phyloP scores from a whole-genome alignment of 495 filamentous ascomycete species.

The Daldinia decipiens region DNA sequence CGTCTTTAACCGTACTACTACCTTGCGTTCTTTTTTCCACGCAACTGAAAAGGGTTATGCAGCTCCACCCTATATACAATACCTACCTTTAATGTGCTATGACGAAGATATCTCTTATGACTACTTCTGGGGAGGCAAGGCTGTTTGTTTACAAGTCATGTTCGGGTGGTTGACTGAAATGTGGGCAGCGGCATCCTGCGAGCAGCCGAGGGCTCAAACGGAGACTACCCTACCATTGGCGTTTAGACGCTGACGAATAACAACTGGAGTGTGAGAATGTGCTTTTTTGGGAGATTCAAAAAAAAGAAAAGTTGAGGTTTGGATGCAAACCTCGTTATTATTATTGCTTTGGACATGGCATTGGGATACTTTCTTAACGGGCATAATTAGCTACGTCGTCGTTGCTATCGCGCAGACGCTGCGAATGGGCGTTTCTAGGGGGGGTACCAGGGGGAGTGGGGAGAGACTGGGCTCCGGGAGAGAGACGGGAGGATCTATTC shows the following conservation, averaged over 20 bases:
- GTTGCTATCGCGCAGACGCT: slow-evolving; percentile 12
- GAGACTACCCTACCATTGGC: neutral
- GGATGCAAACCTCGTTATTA: slow-evolving; percentile 1
- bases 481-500: slow-evolving; percentile 15
- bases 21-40: slow-evolving; percentile 21
- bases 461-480: neutral
- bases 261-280: neutral
- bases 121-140: slow-evolving; percentile 9
- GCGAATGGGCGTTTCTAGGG: slow-evolving; percentile 21
- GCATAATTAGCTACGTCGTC: slow-evolving; percentile 22
- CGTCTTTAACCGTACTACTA: slow-evolving; percentile 11
- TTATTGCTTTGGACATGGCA: slow-evolving; percentile 17
- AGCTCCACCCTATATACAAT: slow-evolving; percentile 36
- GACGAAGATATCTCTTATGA: slow-evolving; percentile 40
- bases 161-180: slow-evolving; percentile 16
- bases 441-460: neutral
- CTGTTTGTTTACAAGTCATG: slow-evolving; percentile 21
- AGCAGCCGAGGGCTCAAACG: slow-evolving; percentile 7
- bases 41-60: slow-evolving; percentile 10
- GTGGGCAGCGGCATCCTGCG: slow-evolving; percentile 21
- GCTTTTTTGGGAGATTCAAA: slow-evolving; percentile 14
- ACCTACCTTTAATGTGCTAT: slow-evolving; percentile 35
- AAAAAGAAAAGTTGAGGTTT: slow-evolving; percentile 1
- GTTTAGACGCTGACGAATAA: neutral
- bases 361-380: slow-evolving; percentile 8